Percentiles rank a stretch among this genome's conserved stretches.
Evolutionary conservation across 2,329 filamentous ascomycete species (phyloP).

Genomic region (Biscogniauxia marginata): DNA sequence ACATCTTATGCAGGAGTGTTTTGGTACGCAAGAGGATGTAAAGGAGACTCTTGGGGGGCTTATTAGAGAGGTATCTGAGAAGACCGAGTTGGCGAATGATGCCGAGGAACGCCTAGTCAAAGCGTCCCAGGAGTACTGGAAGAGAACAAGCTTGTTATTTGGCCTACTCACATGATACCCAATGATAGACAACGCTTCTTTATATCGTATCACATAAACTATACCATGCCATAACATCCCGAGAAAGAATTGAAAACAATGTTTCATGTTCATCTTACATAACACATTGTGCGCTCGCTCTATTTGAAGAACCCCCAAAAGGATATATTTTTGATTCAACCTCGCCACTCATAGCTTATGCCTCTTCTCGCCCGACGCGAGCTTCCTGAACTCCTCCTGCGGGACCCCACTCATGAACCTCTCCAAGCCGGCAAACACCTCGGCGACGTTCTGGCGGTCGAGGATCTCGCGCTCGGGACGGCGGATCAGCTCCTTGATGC

Average conservation of each 20-base stretch:
- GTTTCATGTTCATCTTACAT: too few relatives aligned
- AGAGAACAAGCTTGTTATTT: conserved; percentile 78
- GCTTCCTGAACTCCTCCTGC: conserved; percentile 82
- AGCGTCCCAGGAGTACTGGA: conserved; percentile 75
- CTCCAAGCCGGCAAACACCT: conserved; percentile 83
- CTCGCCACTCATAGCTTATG: conserved; percentile 72
- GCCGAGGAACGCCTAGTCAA: conserved; percentile 56
- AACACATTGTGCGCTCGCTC: neutral
- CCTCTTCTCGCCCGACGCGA: conserved; percentile 85
- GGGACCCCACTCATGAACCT: conserved; percentile 78
- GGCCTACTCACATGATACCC: conserved; percentile 59
- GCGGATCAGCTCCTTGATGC: conserved; percentile 82
- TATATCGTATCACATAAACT: conserved; percentile 1
- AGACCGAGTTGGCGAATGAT: conserved; percentile 49
- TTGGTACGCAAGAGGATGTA: conserved; percentile 34
- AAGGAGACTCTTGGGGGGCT: conserved; percentile 42
- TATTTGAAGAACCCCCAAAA: too few relatives aligned
- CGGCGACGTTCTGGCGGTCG: conserved; percentile 74
- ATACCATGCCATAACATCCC: too few relatives aligned
- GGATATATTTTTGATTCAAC: conserved; percentile 5
- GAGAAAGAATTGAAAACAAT: neutral
- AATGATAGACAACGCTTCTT: conserved; percentile 3
- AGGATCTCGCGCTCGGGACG: conserved; percentile 69
- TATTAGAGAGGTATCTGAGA: conserved; percentile 43
- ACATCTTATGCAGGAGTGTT: conserved; percentile 46